Percentiles rank a stretch among this genome's conserved stretches.
phyloP scores from a whole-genome alignment of 2,329 filamentous ascomycete species.

The Cylindrodendrum hubeiense region DNA sequence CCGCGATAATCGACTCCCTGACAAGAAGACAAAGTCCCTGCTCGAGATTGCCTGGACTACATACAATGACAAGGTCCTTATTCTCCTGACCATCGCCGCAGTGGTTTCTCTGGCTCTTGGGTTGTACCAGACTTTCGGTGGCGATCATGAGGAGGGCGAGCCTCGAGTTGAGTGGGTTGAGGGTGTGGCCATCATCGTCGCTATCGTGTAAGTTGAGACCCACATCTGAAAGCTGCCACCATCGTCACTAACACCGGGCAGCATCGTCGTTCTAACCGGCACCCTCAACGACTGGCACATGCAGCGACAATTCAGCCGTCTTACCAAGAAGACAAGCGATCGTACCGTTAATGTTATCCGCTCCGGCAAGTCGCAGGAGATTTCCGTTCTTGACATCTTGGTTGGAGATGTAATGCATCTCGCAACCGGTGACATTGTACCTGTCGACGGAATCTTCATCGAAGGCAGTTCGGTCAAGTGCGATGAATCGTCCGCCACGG shows the following conservation, averaged over 20 bases:
- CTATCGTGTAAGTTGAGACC: conserved; percentile 60
- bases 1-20: conserved; percentile 73
- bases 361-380: conserved; percentile 72
- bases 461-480: conserved; percentile 67
- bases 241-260: conserved; percentile 25
- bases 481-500: conserved; percentile 80
- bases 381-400: conserved; percentile 75
- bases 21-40: conserved; percentile 72
- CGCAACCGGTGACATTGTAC: conserved; percentile 77
- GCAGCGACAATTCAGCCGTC: conserved; percentile 73
- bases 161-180: conserved; percentile 77
- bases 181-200: conserved; percentile 74
- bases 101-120: conserved; percentile 77
- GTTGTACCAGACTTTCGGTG: conserved; percentile 75
- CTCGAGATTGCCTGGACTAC: conserved; percentile 75
- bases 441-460: conserved; percentile 78
- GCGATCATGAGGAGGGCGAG: conserved; percentile 56
- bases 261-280: conserved; percentile 72
- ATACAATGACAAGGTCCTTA: conserved; percentile 81
- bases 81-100: conserved; percentile 76
- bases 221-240: conserved; percentile 52
- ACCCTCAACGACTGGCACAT: conserved; percentile 77
- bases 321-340: conserved; percentile 73
- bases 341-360: conserved; percentile 75
- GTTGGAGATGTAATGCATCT: conserved; percentile 79